Percentiles rank a stretch among this genome's conserved stretches.
Conservation (phyloP, 1,139 yeast species). For the Yamadazyma blattariae region DNA sequence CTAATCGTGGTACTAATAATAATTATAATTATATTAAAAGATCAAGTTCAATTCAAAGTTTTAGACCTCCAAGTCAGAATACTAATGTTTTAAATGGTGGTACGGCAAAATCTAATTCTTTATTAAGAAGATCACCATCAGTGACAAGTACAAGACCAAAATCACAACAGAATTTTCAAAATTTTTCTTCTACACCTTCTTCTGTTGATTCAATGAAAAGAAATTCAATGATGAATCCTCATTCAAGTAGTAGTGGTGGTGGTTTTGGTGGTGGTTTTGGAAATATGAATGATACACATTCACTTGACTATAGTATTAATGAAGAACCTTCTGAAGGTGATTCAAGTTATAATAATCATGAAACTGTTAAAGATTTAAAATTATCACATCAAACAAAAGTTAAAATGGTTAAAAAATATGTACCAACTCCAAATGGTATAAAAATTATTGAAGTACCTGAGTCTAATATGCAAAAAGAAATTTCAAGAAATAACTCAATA, state of each 20-base stretch:
- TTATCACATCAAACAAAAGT: conserved; percentile 12
- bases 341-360: conserved; percentile 19
- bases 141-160: conserved; percentile 3
- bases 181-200: conserved; percentile 5
- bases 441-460: conserved; percentile 49
- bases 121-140: conserved; percentile 14
- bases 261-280: conserved; percentile 31
- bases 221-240: background rate
- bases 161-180: conserved; percentile 8
- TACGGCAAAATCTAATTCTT: conserved; percentile 11
- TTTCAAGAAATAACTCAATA: conserved; percentile 41
- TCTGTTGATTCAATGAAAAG: background rate
- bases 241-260: conserved; percentile 2
- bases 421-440: conserved; percentile 49
- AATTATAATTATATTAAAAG: conserved; percentile 11
- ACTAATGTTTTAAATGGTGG: no score
- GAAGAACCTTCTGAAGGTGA: conserved; percentile 25
- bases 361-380: conserved; percentile 24
- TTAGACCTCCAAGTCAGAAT: background rate
- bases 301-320: conserved; percentile 23
- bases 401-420: conserved; percentile 46
- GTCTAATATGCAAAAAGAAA: conserved; percentile 33
- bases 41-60: conserved; percentile 9
- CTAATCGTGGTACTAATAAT: background rate
- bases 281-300: no score